Evolutionary conservation across 176 grass and related monocot species (phyloP), one percentile per base, ranked within the genome.

Genomic region (Pontederia paniculata): DNA sequence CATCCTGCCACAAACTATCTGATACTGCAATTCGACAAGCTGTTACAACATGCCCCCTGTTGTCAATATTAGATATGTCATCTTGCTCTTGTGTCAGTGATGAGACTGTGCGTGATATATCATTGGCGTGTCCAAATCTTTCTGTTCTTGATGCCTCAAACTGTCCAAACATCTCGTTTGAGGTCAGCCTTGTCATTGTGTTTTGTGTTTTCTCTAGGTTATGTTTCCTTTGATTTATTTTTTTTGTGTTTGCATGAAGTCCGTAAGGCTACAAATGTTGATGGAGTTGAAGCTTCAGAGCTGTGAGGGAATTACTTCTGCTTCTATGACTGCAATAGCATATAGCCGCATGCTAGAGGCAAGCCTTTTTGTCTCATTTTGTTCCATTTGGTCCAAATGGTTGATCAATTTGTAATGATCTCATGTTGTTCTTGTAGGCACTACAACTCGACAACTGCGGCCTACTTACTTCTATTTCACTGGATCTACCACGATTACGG

Each of bases 381-480:
- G 9, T 63, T 13, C 9, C n/a, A n/a, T n/a, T 47, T 20, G 9
- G 19, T 21, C 4, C 3, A 20, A 23, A 23, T 17, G n/a, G 28
- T 55, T 58, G 14, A 62, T 17, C 0, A 54, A 8, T 17, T 68
- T 68, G 51, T 8, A 5, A 17, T 63, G 10, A 63, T 20, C 44
- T 21, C 4, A 0, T 3, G 12, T 47, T 3, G 12, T 47, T 48
- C 9, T 75, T 81, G 48, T 65, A 98, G 93, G 66, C 75, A 1
- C 72, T 98, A 41, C 77, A 88, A 68, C 93, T 98, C 42, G 86
- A 98, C 79, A 98, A 98, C 55, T 98, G 93, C 55, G 74, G 77
- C 48, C 57, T 91, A 46, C 75, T 98, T 71, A 82, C 83, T 50
- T 90, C 86, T 42, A 75, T 98, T 2, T 87, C 86, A 57, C 60